Base-by-base conservation (phyloP, 164 flowering plant genomes). In the Tetracentron sinense region DNA sequence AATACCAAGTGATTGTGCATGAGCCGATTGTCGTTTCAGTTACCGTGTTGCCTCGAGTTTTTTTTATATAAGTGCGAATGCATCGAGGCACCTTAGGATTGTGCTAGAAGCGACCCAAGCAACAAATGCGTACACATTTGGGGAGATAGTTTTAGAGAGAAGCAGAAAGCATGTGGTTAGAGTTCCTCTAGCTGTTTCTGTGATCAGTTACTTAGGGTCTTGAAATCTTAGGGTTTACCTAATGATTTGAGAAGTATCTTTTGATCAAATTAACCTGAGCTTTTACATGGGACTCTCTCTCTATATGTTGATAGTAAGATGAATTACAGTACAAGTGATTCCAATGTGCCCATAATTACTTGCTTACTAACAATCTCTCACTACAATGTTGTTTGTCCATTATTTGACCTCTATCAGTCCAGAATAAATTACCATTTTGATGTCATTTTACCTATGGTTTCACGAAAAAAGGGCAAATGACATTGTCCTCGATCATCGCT, bases 11-110 rank as follows among this genome's bases (percentile, higher is more conserved):
- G 38, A 30, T 15, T 17, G 72, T 84, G 51, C 66, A 35, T 42
- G 74, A 78, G 19, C 88, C 85, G 8, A 14, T 46, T 16, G 88
- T 85, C 10, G 85, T 84, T 35, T 55, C 70, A 0, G 70, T 82
- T 22, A 62, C 47, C 3, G 81, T 80, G 2, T 22, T 54, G 19
- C 85, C 86, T 4, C 56, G 21, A 26, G 53, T 27, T 20, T 79
- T 84, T 61, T 48, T 49, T 15, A n/a, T n/a, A 70, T 82, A n/a
- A 60, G 61, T 7, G 59, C 51, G 3, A 77, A 71, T 60, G 69
- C 66, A 33, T 69, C 83, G 11, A 76, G 65, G 67, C 53, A 54
- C 21, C 48, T 80, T 12, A 71, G 23, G n/a, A 46, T 82, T 31
- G 1, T 47, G 29, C 29, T 82, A 3, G 53, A 71, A 49, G 85